Evolutionary conservation across 306 rosid genomes (phyloP).

Genomic region (Cicer cuneatum): DNA sequence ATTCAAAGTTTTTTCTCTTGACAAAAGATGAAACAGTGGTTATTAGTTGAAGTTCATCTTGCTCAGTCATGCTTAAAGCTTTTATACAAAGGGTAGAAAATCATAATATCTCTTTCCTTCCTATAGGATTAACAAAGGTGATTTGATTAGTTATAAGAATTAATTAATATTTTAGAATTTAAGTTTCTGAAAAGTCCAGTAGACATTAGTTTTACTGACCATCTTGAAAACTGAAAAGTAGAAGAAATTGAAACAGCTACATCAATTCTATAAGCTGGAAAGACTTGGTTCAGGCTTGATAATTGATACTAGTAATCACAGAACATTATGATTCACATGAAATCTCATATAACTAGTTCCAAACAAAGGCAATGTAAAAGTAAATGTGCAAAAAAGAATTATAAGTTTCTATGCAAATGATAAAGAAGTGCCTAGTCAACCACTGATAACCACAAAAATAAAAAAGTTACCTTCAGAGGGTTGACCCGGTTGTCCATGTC

Average conservation of each 20-base stretch:
- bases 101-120: not conserved
- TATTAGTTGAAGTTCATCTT: slow-evolving; percentile 4
- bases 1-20: slow-evolving; percentile 21
- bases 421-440: slow-evolving; percentile 7
- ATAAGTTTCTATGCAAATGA: slow-evolving; percentile 22
- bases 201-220: not conserved
- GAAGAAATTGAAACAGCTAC: not conserved
- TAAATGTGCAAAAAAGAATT: not conserved
- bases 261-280: not conserved
- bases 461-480: slow-evolving; percentile 84
- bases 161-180: not conserved
- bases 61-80: slow-evolving; percentile 14
- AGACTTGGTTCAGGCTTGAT: not conserved
- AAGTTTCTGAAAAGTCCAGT: not conserved
- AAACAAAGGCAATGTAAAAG: not conserved
- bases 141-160: not conserved
- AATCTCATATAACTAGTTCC: slow-evolving; percentile 6
- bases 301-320: not conserved
- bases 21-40: slow-evolving; percentile 17
- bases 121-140: not conserved
- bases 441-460: not conserved
- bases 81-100: slow-evolving; percentile 9
- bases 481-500: slow-evolving; percentile 84
- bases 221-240: not conserved
- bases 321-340: not conserved